Conservation (phyloP, 75 land plant genomes). For the Ceratopteris richardii region DNA sequence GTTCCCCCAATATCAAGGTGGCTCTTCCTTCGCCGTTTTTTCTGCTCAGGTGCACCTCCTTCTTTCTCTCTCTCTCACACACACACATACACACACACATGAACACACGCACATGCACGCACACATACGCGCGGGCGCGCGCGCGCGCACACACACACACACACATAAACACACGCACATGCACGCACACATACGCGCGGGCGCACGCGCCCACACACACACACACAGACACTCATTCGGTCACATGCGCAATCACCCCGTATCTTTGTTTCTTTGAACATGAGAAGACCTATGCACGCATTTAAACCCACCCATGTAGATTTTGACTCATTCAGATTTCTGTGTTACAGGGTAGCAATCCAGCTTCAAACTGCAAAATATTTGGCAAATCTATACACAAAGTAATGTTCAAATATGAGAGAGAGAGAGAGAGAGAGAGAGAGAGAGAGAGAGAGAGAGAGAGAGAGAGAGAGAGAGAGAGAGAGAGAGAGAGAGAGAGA, state of each 20-base stretch:
- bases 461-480: neutral
- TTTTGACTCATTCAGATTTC: neutral
- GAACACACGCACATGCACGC: neutral
- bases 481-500: neutral
- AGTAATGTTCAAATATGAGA: conserved; percentile 10
- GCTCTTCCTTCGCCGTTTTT: conserved; percentile 25
- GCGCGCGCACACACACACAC: neutral
- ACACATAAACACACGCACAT: neutral
- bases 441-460: neutral
- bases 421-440: neutral
- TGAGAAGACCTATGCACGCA: neutral
- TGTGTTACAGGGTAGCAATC: conserved; percentile 31
- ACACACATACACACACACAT: neutral
- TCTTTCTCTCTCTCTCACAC: conserved; percentile 3
- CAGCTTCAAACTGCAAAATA: conserved; percentile 26
- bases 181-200: too few relatives aligned
- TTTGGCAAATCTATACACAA: conserved; percentile 28
- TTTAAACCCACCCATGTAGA: neutral
- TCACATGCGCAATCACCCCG: neutral
- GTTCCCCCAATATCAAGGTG: conserved; percentile 24
- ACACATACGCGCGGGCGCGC: neutral
- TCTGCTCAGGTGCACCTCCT: conserved; percentile 20
- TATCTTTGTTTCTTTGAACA: neutral
- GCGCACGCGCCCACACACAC: neutral
- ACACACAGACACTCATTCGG: neutral